Evolutionary conservation across 2,329 filamentous ascomycete species (phyloP), one percentile per base, ranked within the genome.

Genomic region (Rutstroemia sp.): DNA sequence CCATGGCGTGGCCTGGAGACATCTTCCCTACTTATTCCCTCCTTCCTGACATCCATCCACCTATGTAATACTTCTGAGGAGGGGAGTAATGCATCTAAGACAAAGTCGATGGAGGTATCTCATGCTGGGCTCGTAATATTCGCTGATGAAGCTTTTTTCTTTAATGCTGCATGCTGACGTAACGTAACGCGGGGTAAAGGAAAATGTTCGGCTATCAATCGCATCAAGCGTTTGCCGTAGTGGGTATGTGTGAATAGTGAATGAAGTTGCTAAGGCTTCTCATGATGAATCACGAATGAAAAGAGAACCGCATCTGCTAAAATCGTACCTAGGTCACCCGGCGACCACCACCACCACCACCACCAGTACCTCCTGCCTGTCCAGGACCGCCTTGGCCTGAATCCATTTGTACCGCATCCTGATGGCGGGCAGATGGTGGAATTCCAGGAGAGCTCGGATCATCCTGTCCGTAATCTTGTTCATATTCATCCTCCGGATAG

Each of bases 401-500:
- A 18, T 55, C 46, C 30, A 21, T 38, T 21, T 42, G 46, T 14
- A 51, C 41, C 19, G 45, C 19, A 12, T 55, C 53, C 30, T 16
- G 25, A 23, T 48, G 53, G 25, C 37, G 53, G 38, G 41, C 14
- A 18, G 53, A 51, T 4, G 25, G 44, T 27, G 6, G 38, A 37
- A 39, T 19, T 27, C 30, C 30, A 21, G 55, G 50, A 6, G 55
- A 54, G 16, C 5, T 18, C n/a, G 50, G 55, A n/a, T 49, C 53
- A 27, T 52, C 47, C 37, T 61, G 57, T 3, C 42, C 59, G 27
- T 69, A 64, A 10, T 79, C 76, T 41, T 79, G 75, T 44, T 79
- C 77, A 59, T 79, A 77, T 45, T 76, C 77, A 57, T 77, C 73
- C 46, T 73, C 73, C 49, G 74, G 65, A 56, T 75, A 74, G 38